phyloP scores from a whole-genome alignment of 1,139 yeast genomes.

The Diutina neorugosa region DNA sequence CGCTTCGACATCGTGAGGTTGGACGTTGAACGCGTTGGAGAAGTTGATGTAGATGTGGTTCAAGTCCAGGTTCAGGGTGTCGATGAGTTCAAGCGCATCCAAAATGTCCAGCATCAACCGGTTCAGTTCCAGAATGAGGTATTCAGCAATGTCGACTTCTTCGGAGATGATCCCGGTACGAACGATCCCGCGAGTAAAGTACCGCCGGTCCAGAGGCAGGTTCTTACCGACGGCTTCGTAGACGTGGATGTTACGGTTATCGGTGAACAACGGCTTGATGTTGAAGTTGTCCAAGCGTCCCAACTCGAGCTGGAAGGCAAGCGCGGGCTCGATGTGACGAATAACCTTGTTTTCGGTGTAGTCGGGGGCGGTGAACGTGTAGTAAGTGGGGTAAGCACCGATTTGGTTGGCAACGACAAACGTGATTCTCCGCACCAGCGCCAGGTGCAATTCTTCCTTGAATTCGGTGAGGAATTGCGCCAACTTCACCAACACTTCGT shows the following conservation, averaged over 20 bases:
- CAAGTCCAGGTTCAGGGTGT: conserved; percentile 88
- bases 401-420: conserved; percentile 74
- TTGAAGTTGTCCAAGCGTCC: conserved; percentile 90
- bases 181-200: conserved; percentile 92
- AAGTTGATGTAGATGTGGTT: conserved; percentile 95
- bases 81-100: conserved; percentile 89
- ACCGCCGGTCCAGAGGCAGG: conserved; percentile 87
- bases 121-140: conserved; percentile 90
- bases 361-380: conserved; percentile 84
- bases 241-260: conserved; percentile 93
- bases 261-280: conserved; percentile 90
- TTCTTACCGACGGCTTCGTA: conserved; percentile 94
- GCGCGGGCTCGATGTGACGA: conserved; percentile 96
- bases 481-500: conserved; percentile 51
- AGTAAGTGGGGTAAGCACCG: conserved; percentile 90
- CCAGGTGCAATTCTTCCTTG: conserved; percentile 54
- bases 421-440: conserved; percentile 82
- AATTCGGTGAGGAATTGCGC: conserved; percentile 55
- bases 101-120: conserved; percentile 90
- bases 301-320: conserved; percentile 93
- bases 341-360: conserved; percentile 78
- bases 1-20: conserved; percentile 92
- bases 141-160: conserved; percentile 85
- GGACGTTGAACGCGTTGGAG: conserved; percentile 85
- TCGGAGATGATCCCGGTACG: conserved; percentile 93